phyloP scores from a whole-genome alignment of 2,329 filamentous ascomycete genomes.

The Ambrosiella beaveri region DNA sequence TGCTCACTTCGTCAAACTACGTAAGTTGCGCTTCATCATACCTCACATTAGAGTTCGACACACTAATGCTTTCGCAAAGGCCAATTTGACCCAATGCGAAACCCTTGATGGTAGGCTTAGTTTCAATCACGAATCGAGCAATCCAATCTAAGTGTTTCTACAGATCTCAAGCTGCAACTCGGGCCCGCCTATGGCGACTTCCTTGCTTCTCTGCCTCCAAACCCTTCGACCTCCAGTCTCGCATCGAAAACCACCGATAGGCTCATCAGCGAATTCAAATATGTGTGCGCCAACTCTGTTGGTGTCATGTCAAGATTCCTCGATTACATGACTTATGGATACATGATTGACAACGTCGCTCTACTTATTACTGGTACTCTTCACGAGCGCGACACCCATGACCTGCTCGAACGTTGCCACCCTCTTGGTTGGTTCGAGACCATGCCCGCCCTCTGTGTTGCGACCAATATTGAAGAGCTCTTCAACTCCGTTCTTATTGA shows the following conservation, averaged over 20 bases:
- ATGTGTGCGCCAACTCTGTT: slow-evolving; percentile 82
- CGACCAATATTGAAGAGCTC: slow-evolving; percentile 94
- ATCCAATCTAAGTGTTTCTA: neutral
- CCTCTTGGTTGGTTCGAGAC: slow-evolving; percentile 98
- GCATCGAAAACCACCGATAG: slow-evolving; percentile 95
- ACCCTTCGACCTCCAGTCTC: slow-evolving; percentile 88
- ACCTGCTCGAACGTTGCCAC: slow-evolving; percentile 88
- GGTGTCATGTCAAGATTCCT: slow-evolving; percentile 88
- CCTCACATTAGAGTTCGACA: slow-evolving; percentile 73
- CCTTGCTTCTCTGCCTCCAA: slow-evolving; percentile 80
- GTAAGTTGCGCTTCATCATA: slow-evolving; percentile 1
- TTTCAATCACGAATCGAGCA: neutral
- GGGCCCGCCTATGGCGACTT: slow-evolving; percentile 95
- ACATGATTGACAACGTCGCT: slow-evolving; percentile 99
- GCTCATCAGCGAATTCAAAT: slow-evolving; percentile 91
- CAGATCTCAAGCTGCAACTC: slow-evolving; percentile 95
- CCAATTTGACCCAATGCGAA: slow-evolving; percentile 93
- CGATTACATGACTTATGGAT: slow-evolving; percentile 95
- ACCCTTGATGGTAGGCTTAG: slow-evolving; percentile 65
- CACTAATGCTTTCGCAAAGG: slow-evolving; percentile 74
- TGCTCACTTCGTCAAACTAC: slow-evolving; percentile 82
- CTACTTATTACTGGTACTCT: slow-evolving; percentile 94
- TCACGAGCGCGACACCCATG: slow-evolving; percentile 90
- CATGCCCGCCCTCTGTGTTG: slow-evolving; percentile 92
- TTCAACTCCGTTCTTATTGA: slow-evolving; percentile 98